Base-by-base conservation (phyloP, 2,329 filamentous ascomycete species). In the Colletotrichum tanaceti region DNA sequence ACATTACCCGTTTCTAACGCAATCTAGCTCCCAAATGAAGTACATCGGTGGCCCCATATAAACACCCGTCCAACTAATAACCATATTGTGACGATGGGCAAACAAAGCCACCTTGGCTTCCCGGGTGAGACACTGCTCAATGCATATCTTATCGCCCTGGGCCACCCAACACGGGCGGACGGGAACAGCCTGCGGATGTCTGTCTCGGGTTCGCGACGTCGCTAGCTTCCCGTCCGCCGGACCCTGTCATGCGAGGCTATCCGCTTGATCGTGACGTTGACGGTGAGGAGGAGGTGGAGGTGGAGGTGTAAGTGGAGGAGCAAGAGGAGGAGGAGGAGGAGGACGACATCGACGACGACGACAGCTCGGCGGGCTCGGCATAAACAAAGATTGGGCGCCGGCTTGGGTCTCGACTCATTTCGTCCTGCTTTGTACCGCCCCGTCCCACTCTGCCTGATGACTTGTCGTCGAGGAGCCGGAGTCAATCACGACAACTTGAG, bases 1-100 rank as follows among this genome's bases (percentile, higher is more conserved):
- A 18, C 28, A 28, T 10, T 59, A 28, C 35, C 61, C 47, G 65
- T 55, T 47, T 41, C 61, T 58, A 44, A 60, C 20, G 32, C 46
- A 50, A 44, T 54, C 18, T 41, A 7, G 39, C 22, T 47, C 28
- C 10, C 32, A 55, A 68, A 68, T 65, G 54, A 63, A 67, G 38
- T 67, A 41, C 49, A 59, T 59, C 54, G 54, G 47, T 35, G 28
- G 49, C 10, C 50, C 46, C 50, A 52, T 63, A 44, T 41, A 38
- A 22, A 18, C 49, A 20, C 24, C 57, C 49, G 64, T 32, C 46
- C 44, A 35, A 41, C 63, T 20, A 20, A 14, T 16, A 63, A 65
- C 61, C 47, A 20, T 55, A 58, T 59, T 28, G 44, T 20, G 53
- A 64, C 53, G 39, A 58, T 22, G 52, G 32, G 52, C 39, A 28